A percentile compares a stretch with the other conserved stretches of the same genome.
phyloP scores from a whole-genome alignment of 2,329 filamentous ascomycete genomes.

The Scopulariopsis brevicaulis region DNA sequence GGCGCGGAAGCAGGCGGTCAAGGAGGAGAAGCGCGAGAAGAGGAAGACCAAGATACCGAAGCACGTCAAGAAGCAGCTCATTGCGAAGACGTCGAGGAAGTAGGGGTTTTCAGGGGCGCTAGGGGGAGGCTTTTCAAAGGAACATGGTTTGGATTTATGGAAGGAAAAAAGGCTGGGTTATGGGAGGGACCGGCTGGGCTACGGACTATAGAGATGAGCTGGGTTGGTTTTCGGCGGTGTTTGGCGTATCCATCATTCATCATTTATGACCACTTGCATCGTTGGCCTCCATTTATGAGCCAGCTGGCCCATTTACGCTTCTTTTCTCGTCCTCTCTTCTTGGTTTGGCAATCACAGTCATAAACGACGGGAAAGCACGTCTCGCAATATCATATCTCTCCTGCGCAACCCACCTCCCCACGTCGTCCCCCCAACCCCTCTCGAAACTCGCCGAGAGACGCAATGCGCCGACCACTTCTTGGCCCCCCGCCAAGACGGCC shows the following conservation, averaged over 20 bases:
- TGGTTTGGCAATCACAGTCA: not conserved
- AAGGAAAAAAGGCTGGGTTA: not conserved
- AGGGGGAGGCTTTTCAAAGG: conserved; percentile 3
- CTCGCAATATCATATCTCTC: not conserved
- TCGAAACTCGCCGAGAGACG: not conserved
- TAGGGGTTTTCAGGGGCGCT: conserved; percentile 33
- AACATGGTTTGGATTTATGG: not conserved
- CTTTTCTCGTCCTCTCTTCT: not conserved
- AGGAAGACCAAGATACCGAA: conserved; percentile 94
- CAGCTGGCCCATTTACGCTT: not conserved
- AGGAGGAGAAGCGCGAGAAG: conserved; percentile 85
- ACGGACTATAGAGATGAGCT: not conserved
- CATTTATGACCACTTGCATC: not conserved
- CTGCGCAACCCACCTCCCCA: not conserved
- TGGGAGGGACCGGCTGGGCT: not conserved
- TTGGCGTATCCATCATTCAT: not conserved
- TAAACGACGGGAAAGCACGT: not conserved
- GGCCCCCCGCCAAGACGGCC: not conserved
- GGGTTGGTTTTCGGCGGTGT: not conserved
- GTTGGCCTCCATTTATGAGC: not conserved
- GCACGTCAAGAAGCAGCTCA: conserved; percentile 82
- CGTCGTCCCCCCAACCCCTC: not conserved
- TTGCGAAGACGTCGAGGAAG: conserved; percentile 49
- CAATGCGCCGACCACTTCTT: not conserved
- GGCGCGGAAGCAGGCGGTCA: conserved; percentile 70